phyloP scores from a whole-genome alignment of 1,284 basidiomycete species.

The Sphagnurus paluster region DNA sequence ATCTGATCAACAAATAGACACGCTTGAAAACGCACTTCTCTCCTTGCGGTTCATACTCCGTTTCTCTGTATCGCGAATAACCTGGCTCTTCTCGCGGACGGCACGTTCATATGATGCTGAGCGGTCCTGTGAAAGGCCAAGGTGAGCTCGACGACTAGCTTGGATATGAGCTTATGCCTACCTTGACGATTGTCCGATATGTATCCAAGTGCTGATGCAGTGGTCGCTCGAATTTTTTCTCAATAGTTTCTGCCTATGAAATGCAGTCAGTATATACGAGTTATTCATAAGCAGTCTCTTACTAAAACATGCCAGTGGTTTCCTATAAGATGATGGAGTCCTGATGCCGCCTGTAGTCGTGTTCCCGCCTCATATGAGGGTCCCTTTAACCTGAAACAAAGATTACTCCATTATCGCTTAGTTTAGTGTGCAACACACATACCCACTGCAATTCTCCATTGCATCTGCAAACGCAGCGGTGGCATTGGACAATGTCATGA shows the following conservation, averaged over 20 bases:
- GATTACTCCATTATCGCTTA: neutral
- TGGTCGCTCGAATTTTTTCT: conserved; percentile 90
- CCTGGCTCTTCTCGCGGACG: conserved; percentile 78
- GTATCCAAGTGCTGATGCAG: conserved; percentile 81
- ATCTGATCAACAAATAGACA: conserved; percentile 1
- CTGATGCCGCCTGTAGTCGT: conserved; percentile 80
- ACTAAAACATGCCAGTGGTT: conserved; percentile 93
- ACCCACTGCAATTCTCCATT: conserved; percentile 83
- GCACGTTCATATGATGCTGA: conserved; percentile 79
- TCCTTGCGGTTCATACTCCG: conserved; percentile 84
- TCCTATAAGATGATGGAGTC: conserved; percentile 88
- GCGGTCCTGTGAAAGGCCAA: conserved; percentile 59
- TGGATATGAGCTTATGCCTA: conserved; percentile 35
- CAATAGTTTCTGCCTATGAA: conserved; percentile 78
- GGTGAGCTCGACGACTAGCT: conserved; percentile 5
- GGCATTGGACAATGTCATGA: conserved; percentile 82
- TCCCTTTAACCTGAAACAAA: conserved; percentile 63
- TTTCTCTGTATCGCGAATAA: conserved; percentile 89
- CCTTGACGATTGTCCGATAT: conserved; percentile 74
- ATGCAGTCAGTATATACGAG: neutral
- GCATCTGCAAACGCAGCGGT: conserved; percentile 88
- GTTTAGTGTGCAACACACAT: conserved; percentile 25
- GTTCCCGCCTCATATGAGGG: conserved; percentile 77
- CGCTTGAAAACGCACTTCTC: conserved; percentile 58
- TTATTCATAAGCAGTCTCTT: conserved; percentile 22